Conservation (phyloP, 1,284 basidiomycete genomes). For the Lentinus polychrous region DNA sequence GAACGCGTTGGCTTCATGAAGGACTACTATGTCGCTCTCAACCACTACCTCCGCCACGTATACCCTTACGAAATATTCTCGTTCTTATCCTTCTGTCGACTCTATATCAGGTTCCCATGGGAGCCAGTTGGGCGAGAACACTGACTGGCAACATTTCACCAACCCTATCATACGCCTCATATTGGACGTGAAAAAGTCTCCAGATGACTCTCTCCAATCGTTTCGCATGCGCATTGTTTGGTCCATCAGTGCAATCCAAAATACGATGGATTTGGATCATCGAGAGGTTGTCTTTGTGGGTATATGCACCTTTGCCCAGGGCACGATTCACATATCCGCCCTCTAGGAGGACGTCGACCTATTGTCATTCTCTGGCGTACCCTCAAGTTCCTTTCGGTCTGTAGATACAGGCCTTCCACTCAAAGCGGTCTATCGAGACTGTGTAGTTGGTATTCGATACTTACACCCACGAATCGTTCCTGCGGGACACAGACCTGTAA, state of each 20-base stretch:
- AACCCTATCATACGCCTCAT: constrained; percentile 58
- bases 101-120: constrained; percentile 7
- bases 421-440: constrained; percentile 70
- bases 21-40: constrained; percentile 23
- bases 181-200: constrained; percentile 52
- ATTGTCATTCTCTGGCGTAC: constrained; percentile 49
- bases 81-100: constrained; percentile 39
- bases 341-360: constrained; percentile 70
- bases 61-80: constrained; percentile 58
- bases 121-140: constrained; percentile 18
- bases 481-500: constrained; percentile 34
- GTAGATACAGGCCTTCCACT: constrained; percentile 50
- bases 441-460: constrained; percentile 67
- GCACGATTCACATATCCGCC: constrained; percentile 8
- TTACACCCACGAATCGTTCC: constrained; percentile 39
- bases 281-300: constrained; percentile 55
- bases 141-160: constrained; percentile 72
- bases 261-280: constrained; percentile 30
- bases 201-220: constrained; percentile 44
- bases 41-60: constrained; percentile 52
- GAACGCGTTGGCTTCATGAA: too few species aligned
- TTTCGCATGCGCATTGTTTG: constrained; percentile 59
- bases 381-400: constrained; percentile 20
- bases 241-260: constrained; percentile 38
- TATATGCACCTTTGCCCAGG: neutral